Conservation (phyloP, 2,329 filamentous ascomycete species). For the Monosporascus cannonballus region DNA sequence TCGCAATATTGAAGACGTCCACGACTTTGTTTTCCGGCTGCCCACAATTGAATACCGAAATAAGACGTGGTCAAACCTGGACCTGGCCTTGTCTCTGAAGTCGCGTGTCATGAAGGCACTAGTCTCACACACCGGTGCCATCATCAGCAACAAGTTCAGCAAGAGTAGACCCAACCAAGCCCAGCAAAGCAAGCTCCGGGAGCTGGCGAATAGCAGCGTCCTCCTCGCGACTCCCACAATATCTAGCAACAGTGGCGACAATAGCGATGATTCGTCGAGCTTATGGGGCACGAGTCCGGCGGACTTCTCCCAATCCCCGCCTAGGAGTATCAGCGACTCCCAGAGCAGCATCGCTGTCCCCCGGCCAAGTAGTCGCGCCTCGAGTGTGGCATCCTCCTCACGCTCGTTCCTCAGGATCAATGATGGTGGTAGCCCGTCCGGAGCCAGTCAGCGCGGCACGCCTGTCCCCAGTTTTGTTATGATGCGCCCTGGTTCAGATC, state of each 20-base stretch:
- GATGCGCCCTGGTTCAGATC: slow-evolving; percentile 24
- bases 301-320: slow-evolving; percentile 54
- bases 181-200: slow-evolving; percentile 72
- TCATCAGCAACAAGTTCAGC: slow-evolving; percentile 95
- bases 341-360: slow-evolving; percentile 41
- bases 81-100: slow-evolving; percentile 86
- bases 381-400: slow-evolving; percentile 39
- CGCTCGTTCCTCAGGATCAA: slow-evolving; percentile 26
- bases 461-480: slow-evolving; percentile 25
- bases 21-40: slow-evolving; percentile 94
- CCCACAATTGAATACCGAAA: slow-evolving; percentile 94
- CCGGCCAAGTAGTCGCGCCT: slow-evolving; percentile 43
- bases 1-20: slow-evolving; percentile 92
- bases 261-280: slow-evolving; percentile 53
- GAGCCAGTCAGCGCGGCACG: slow-evolving; percentile 14
- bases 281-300: slow-evolving; percentile 46
- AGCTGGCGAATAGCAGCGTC: slow-evolving; percentile 74
- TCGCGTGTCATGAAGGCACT: slow-evolving; percentile 90
- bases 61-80: slow-evolving; percentile 98
- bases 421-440: slow-evolving; percentile 14
- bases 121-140: slow-evolving; percentile 91
- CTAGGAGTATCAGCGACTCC: slow-evolving; percentile 44
- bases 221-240: slow-evolving; percentile 45
- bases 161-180: slow-evolving; percentile 77
- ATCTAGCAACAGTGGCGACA: slow-evolving; percentile 36